Base-by-base conservation (phyloP, 2,329 filamentous ascomycete species). In the Fusarium albidum region DNA sequence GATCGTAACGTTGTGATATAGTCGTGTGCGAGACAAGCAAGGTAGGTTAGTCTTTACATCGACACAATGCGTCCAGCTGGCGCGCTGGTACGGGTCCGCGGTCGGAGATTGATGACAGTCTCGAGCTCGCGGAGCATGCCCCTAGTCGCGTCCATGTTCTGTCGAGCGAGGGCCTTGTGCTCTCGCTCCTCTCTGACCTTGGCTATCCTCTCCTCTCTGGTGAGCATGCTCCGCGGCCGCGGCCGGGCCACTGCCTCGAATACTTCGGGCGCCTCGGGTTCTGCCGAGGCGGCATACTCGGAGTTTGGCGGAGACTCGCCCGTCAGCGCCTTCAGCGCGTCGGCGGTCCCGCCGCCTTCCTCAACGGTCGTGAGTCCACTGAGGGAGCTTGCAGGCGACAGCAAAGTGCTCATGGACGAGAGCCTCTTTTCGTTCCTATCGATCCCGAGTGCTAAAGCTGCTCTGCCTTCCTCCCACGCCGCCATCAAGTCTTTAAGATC, bases 61-160 rank as follows among this genome's bases (percentile, higher is more conserved):
- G 78, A 81, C 28, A 77, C 69, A 44, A 77, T 69, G 33, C 77
- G 74, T 40, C 68, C 69, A 15, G 68, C 55, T 3, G 71, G 71
- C 11, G 70, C 68, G 54, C 77, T 77, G 28, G 70, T 64, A 35
- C 76, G 73, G 43, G 61, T 73, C 58, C 69, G 70, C 7, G 79
- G 79, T 21, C 79, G 73, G 28, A 79, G 74, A 69, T 79, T 84
- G 71, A 98, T 96, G 55, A 99, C 85, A 61, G 91, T 94, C 77
- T 97, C 92, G 52, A 99, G 80, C 75, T 99, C 95, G 59, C 89
- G 87, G 59, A 99, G 82, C 91, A 99, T 96, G 64, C 89, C 91
- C 35, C 87, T 90, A 59, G 87, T 96, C 10, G 91, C 89, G 57
- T 97, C 92, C 37, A 86, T 79, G 68, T 89, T 89, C 64, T 93